These are phyloP conservation scores for Epichloe scottii DNA, from an alignment of 2,329 filamentous ascomycete genomes.

Conservation along the genomic window DNA sequence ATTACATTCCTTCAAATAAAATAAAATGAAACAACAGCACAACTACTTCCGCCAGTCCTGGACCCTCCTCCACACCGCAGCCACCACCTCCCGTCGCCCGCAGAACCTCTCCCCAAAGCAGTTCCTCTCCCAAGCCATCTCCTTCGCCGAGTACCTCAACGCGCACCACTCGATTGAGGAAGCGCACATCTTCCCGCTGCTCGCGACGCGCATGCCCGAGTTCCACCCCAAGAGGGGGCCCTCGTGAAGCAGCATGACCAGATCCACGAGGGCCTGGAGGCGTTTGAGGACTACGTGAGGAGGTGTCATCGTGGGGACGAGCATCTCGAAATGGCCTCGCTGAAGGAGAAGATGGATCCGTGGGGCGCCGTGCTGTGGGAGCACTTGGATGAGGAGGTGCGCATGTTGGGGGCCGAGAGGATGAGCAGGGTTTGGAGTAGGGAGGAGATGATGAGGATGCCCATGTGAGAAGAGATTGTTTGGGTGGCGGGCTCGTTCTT, in stretches of 20 bases:
- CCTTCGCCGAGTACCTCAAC: constrained; percentile 58
- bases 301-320: constrained; percentile 50
- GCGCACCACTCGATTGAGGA: constrained; percentile 79
- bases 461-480: constrained; percentile 44
- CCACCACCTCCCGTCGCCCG: constrained; percentile 45
- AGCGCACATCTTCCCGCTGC: constrained; percentile 62
- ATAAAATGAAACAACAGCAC: constrained; percentile 38
- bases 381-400: constrained; percentile 78
- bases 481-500: too few relatives aligned
- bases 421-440: constrained; percentile 74
- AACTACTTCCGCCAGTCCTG: constrained; percentile 64
- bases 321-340: constrained; percentile 40
- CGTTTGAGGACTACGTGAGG: constrained; percentile 51
- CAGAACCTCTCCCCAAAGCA: constrained; percentile 51
- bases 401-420: constrained; percentile 66
- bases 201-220: constrained; percentile 67
- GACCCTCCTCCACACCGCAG: constrained; percentile 58
- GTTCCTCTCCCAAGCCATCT: constrained; percentile 55
- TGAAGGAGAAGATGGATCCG: constrained; percentile 61
- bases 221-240: constrained; percentile 47
- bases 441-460: constrained; percentile 60
- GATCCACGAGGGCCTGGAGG: constrained; percentile 67
- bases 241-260: constrained; percentile 62
- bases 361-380: constrained; percentile 71
- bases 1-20: background rate